phyloP scores from a whole-genome alignment of 1,139 yeast genomes.

The Meyerozyma athensensis region DNA sequence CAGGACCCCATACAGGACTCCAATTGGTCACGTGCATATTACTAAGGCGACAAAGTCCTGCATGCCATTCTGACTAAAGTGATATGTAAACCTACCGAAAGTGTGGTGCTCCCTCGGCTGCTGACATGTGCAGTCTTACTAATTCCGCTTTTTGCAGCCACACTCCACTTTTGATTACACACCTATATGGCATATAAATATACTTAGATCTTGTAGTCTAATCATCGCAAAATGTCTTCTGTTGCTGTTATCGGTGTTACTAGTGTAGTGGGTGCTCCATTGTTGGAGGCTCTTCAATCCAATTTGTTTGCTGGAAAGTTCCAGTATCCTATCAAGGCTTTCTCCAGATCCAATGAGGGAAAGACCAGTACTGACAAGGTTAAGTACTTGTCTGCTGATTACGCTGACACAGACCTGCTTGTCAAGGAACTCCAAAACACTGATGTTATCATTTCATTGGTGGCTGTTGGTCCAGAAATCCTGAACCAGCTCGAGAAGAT shows the following conservation, averaged over 20 bases:
- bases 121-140: not conserved
- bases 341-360: conserved; percentile 42
- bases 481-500: conserved; percentile 27
- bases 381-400: conserved; percentile 33
- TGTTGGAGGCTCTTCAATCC: conserved; percentile 40
- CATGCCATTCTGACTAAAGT: not conserved
- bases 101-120: not conserved
- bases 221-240: conserved; percentile 9
- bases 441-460: conserved; percentile 49
- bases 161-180: not conserved
- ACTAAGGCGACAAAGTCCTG: not conserved
- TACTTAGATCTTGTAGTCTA: no score
- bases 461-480: conserved; percentile 22
- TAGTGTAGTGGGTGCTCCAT: conserved; percentile 49
- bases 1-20: no score
- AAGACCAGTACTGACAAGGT: conserved; percentile 32
- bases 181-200: not conserved
- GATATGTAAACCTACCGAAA: not conserved
- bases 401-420: conserved; percentile 17
- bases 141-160: not conserved
- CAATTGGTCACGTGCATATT: not conserved
- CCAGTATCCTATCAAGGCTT: conserved; percentile 45
- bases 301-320: conserved; percentile 40
- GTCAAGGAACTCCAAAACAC: conserved; percentile 38
- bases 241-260: conserved; percentile 52